Evolutionary conservation across 2,329 filamentous ascomycete species (phyloP).

Genomic region (Ilyonectria robusta): DNA sequence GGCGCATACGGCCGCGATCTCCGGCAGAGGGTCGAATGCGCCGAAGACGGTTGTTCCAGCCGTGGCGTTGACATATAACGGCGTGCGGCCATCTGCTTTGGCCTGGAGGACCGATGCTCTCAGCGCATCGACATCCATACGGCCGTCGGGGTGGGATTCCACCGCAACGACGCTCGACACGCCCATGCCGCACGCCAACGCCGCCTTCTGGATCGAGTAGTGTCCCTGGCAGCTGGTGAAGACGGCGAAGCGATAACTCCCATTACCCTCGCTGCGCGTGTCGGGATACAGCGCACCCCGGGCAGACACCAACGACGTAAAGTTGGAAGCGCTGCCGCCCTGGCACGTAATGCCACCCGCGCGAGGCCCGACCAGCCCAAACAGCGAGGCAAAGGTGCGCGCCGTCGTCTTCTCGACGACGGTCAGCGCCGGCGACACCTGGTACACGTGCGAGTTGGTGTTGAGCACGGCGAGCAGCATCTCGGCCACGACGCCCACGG

Average conservation of each 20-base stretch:
- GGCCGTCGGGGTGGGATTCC: constrained; percentile 78
- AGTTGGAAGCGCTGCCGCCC: constrained; percentile 88
- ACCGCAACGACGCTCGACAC: constrained; percentile 80
- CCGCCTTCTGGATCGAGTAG: constrained; percentile 95
- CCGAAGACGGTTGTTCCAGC: constrained; percentile 95
- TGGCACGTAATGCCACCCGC: constrained; percentile 83
- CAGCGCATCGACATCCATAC: constrained; percentile 79
- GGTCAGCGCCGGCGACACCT: constrained; percentile 90
- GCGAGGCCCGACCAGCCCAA: constrained; percentile 80
- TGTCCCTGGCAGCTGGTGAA: constrained; percentile 94
- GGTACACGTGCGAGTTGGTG: constrained; percentile 93
- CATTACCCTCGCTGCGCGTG: constrained; percentile 82
- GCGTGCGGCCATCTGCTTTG: constrained; percentile 78
- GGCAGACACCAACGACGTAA: constrained; percentile 87
- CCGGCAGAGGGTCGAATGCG: constrained; percentile 84
- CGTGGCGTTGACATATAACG: constrained; percentile 95
- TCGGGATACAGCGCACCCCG: constrained; percentile 87
- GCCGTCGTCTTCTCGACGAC: constrained; percentile 89
- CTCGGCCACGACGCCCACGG: constrained; percentile 87
- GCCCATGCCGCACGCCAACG: constrained; percentile 89
- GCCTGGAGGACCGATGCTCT: constrained; percentile 73
- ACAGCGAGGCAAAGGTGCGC: constrained; percentile 78
- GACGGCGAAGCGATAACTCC: constrained; percentile 76
- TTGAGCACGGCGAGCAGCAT: constrained; percentile 88
- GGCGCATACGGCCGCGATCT: constrained; percentile 80